Base-by-base conservation (phyloP, 805 yeast genomes). In the Lachancea dasiensis region DNA sequence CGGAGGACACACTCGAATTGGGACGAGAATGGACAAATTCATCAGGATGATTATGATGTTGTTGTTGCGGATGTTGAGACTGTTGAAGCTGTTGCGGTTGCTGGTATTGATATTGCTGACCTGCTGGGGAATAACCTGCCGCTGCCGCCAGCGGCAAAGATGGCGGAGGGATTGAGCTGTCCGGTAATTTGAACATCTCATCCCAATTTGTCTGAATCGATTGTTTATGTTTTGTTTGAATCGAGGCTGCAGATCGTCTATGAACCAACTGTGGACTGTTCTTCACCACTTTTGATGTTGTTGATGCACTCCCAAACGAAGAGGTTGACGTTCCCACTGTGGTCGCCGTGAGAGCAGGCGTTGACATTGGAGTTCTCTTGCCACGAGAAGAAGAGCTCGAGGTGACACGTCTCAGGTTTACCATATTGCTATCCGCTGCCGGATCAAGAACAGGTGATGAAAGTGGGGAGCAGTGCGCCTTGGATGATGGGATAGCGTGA, bases 401-500 rank as follows among this genome's bases (percentile, higher is more conserved):
- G 2, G 56, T 39, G 16, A 44, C 37, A 3, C 37, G 37, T 19
- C 27, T 34, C 18, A 30, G 7, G 47, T 39, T 33, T 27, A 46
- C 37, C 48, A 43, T 47, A 37, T 46, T 39, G 21, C 47, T n/a
- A n/a, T n/a, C n/a, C n/a, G n/a, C 53, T 26, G 49, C 54, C 6
- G 68, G 83, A 43, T 68, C 73, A 40, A 80, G 56, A 3, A 85
- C 85, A 0, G 87, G 87, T 0, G 85, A 78, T 3, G 86, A 76
- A 49, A 81, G 64, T 0, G 87, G 77, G 18, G 52, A 49, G 27
- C 44, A 48, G 6, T 16, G 28, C n/a, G 31, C 28, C 11, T 23
- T 20, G 10, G 38, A n/a, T 3, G 23, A 24, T 3, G 19, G 24
- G 9, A 15, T 22, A 20, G 37, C 14, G 11, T 30, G 6, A 10